Base-by-base conservation (phyloP, 805 yeast genomes). In the Barnettozyma sp. region DNA sequence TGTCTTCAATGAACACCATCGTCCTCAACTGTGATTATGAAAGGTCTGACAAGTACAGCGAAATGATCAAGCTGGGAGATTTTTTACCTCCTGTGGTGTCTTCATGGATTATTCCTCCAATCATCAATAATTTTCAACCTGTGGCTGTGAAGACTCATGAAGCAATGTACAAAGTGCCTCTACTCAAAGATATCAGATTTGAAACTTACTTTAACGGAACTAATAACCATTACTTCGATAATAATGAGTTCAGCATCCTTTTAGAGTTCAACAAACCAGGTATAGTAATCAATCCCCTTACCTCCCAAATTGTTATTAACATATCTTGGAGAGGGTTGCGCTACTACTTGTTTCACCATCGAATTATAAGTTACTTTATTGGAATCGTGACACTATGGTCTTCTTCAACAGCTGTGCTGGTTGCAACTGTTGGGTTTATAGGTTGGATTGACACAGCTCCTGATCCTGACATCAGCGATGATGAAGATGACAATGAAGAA, bases 301-400 rank as follows among this genome's bases (percentile, higher is more conserved):
- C 36, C 5, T 49, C 56, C 0, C 32, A 32, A 15, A 26, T 51
- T 7, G 39, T 38, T 10, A 40, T 52, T 8, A 41, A 34, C 22
- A 39, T 40, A 4, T 31, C 49, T 1, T 51, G 54, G 54, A 45
- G 36, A 13, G 57, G 57, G 0, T 16, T 51, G 6, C 39, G 47
- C 23, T 45, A 49, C 26, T 52, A 50, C 25, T 20, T 52, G n/a
- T 46, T 45, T 33, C 44, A 49, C 22, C 44, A 51, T 30, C 45
- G 48, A 38, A 24, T 36, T 1, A 7, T 50, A 5, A 48, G 54
- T n/a, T 52, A 52, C 25, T 8, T 45, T 11, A 4, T 49, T 10
- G 55, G 55, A 7, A 34, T 38, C 5, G 27, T 34, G 0, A 17
- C 31, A 3, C 35, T 52, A 6, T 52, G 57, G 57, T 11, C 26